Evolutionary conservation across 176 grass and related monocot genomes (phyloP).

Genomic region (Oryza nivara): DNA sequence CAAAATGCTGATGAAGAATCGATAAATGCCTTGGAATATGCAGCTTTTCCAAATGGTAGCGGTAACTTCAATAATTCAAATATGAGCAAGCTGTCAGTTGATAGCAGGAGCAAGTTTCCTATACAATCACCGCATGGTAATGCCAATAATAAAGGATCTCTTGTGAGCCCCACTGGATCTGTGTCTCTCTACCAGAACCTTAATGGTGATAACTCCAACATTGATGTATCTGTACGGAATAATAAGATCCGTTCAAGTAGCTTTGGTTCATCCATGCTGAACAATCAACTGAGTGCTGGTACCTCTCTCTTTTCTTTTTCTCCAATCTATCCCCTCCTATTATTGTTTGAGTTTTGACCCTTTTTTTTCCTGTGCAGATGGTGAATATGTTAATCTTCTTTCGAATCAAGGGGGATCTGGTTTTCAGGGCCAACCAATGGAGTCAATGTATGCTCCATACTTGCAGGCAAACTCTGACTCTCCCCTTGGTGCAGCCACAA

Average conservation of each 20-base stretch:
- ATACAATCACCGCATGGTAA: slow-evolving; percentile 48
- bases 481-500: slow-evolving; percentile 51
- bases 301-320: background rate
- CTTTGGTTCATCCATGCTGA: slow-evolving; percentile 58
- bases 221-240: slow-evolving; percentile 53
- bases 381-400: slow-evolving; percentile 59
- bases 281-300: slow-evolving; percentile 71
- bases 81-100: slow-evolving; percentile 51
- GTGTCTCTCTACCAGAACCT: slow-evolving; percentile 54
- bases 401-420: slow-evolving; percentile 54
- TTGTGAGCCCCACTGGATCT: slow-evolving; percentile 47
- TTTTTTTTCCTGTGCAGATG: slow-evolving; percentile 59
- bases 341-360: slow-evolving; percentile 27
- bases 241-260: slow-evolving; percentile 42
- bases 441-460: slow-evolving; percentile 64
- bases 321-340: background rate
- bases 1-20: slow-evolving; percentile 44
- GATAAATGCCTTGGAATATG: slow-evolving; percentile 52
- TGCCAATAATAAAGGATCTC: slow-evolving; percentile 61
- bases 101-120: slow-evolving; percentile 56
- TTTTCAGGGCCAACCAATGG: slow-evolving; percentile 58
- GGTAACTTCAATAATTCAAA: slow-evolving; percentile 45
- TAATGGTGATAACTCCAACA: slow-evolving; percentile 56
- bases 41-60: slow-evolving; percentile 52
- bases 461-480: slow-evolving; percentile 65